Percentiles rank a stretch among this genome's conserved stretches.
Evolutionary conservation across 1,284 basidiomycete genomes (phyloP).

Genomic region (Cutaneotrichosporon dermatis): DNA sequence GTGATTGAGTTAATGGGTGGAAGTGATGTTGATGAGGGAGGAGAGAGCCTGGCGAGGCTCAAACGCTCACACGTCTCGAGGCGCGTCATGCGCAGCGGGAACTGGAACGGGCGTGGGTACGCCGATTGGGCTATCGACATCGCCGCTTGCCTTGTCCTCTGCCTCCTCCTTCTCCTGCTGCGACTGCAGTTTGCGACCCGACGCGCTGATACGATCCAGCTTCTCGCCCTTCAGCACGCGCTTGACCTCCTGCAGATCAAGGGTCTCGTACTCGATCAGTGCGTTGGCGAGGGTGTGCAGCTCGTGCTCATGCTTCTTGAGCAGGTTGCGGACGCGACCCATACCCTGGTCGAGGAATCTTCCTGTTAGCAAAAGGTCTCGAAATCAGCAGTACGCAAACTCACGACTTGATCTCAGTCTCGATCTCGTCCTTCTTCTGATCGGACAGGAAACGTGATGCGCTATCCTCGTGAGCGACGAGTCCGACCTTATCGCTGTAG

Average conservation of each 20-base stretch:
- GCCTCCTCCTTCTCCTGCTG: slow-evolving; percentile 21
- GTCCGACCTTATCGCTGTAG: slow-evolving; percentile 77
- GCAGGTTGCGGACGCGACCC: slow-evolving; percentile 62
- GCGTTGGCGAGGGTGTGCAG: slow-evolving; percentile 82
- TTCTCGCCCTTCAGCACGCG: slow-evolving; percentile 76
- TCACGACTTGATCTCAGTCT: slow-evolving; percentile 73
- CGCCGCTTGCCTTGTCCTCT: neutral
- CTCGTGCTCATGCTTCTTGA: slow-evolving; percentile 70
- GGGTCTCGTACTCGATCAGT: slow-evolving; percentile 88
- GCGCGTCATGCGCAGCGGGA: too few relatives aligned
- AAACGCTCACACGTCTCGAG: too few relatives aligned
- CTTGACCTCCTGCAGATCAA: slow-evolving; percentile 76
- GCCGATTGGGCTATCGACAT: too few relatives aligned
- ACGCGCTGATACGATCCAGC: slow-evolving; percentile 50
- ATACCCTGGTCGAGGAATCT: slow-evolving; percentile 70
- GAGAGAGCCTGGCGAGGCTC: too few relatives aligned
- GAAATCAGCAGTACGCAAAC: slow-evolving; percentile 53
- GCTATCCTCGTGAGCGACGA: slow-evolving; percentile 68
- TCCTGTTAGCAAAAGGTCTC: too few relatives aligned
- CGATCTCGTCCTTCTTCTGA: slow-evolving; percentile 71
- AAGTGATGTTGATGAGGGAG: too few relatives aligned
- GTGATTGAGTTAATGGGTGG: too few relatives aligned
- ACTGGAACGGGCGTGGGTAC: too few relatives aligned
- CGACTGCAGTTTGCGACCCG: slow-evolving; percentile 30
- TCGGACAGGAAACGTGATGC: slow-evolving; percentile 65